Conservation (phyloP, 495 filamentous ascomycete genomes). For the Penicillium diatomitis region DNA sequence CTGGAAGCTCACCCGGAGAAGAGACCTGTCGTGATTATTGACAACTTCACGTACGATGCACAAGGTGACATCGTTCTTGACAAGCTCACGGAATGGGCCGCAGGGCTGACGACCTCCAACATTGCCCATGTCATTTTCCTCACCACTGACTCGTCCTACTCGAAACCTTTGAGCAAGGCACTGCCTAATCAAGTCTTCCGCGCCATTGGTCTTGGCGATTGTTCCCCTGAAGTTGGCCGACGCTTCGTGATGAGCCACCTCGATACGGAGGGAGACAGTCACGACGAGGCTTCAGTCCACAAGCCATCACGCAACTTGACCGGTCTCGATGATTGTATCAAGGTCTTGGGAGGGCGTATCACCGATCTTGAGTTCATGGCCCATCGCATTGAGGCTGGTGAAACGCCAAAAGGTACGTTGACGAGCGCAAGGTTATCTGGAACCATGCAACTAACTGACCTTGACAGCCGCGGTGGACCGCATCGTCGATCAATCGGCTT, state of each 20-base stretch:
- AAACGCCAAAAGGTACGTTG: slow-evolving; percentile 56
- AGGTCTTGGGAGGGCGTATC: slow-evolving; percentile 74
- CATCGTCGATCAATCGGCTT: slow-evolving; percentile 78
- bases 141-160: slow-evolving; percentile 83
- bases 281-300: slow-evolving; percentile 25
- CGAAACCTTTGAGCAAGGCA: slow-evolving; percentile 78
- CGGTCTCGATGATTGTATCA: slow-evolving; percentile 76
- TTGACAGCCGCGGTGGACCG: slow-evolving; percentile 64
- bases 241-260: slow-evolving; percentile 83
- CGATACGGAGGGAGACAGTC: slow-evolving; percentile 38
- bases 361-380: slow-evolving; percentile 92
- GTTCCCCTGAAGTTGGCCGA: slow-evolving; percentile 76
- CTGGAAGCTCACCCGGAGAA: slow-evolving; percentile 83
- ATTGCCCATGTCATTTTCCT: slow-evolving; percentile 94
- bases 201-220: slow-evolving; percentile 74
- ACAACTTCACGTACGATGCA: slow-evolving; percentile 79
- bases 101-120: slow-evolving; percentile 76
- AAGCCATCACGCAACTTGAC: slow-evolving; percentile 34
- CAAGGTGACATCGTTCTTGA: slow-evolving; percentile 73
- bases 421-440: no score
- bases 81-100: slow-evolving; percentile 87
- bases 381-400: slow-evolving; percentile 81
- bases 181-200: slow-evolving; percentile 88
- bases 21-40: slow-evolving; percentile 79
- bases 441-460: slow-evolving; percentile 8